Evolutionary conservation across 2,329 filamentous ascomycete genomes (phyloP).

Genomic region (Penicillium sumatraense): DNA sequence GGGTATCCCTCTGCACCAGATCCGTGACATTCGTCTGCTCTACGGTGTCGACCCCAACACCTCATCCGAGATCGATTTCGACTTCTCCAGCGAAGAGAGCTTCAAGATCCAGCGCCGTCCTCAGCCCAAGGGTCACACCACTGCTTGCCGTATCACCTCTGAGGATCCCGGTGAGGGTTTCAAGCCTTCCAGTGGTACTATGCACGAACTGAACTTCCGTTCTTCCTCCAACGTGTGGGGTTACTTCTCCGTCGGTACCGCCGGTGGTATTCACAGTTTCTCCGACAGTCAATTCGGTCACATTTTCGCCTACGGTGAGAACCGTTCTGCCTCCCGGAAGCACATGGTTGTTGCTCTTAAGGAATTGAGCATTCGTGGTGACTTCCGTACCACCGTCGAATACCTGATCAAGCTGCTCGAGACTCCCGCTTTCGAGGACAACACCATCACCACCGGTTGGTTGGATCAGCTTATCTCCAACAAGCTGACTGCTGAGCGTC

Average conservation of each 20-base stretch:
- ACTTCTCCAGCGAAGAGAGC: constrained; percentile 87
- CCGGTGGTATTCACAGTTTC: constrained; percentile 98
- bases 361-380: constrained; percentile 98
- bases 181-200: constrained; percentile 98
- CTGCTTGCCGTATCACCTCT: constrained; percentile 97
- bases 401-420: constrained; percentile 99
- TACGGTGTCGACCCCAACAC: constrained; percentile 94
- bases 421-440: constrained; percentile 97
- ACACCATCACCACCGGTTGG: constrained; percentile 99
- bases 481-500: constrained; percentile 93
- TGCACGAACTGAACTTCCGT: constrained; percentile 99
- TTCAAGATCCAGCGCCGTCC: constrained; percentile 84
- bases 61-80: constrained; percentile 88
- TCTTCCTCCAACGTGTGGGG: constrained; percentile 99
- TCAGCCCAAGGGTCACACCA: constrained; percentile 93
- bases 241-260: constrained; percentile 98
- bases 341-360: constrained; percentile 99
- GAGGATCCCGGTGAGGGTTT: constrained; percentile 99
- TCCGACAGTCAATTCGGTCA: constrained; percentile 99
- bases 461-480: constrained; percentile 98
- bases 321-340: constrained; percentile 91
- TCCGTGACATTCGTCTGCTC: constrained; percentile 92
- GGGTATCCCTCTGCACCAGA: constrained; percentile 94
- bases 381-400: constrained; percentile 97
- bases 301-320: constrained; percentile 99